Evolutionary conservation across 2,329 filamentous ascomycete species (phyloP).

Genomic region (Microsporum ferrugineum): DNA sequence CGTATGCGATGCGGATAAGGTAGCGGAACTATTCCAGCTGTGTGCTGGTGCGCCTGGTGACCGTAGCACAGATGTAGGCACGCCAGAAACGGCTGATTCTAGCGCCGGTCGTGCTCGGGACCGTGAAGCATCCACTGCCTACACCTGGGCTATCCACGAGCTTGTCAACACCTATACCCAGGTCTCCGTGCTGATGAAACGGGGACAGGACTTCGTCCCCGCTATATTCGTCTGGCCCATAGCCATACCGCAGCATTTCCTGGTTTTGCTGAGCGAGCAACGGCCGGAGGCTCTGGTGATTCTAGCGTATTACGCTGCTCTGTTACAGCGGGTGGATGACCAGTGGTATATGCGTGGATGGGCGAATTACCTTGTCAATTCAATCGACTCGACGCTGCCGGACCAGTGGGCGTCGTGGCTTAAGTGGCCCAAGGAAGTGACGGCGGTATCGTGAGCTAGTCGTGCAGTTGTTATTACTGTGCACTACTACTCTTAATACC

Average conservation of each 20-base stretch:
- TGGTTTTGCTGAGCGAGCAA: constrained; percentile 20
- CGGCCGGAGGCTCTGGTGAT: constrained; percentile 23
- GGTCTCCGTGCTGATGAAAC: constrained; percentile 17
- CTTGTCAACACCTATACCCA: constrained; percentile 23
- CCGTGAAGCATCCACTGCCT: constrained; percentile 19
- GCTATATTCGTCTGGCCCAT: constrained; percentile 23
- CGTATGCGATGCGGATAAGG: constrained; percentile 18
- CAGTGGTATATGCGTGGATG: constrained; percentile 23
- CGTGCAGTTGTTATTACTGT: background rate
- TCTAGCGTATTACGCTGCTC: constrained; percentile 22
- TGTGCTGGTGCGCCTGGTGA: constrained; percentile 9
- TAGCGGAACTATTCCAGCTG: constrained; percentile 21
- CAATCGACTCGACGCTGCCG: constrained; percentile 19
- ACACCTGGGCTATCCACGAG: constrained; percentile 21
- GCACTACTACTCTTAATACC: background rate
- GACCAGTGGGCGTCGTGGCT: constrained; percentile 21
- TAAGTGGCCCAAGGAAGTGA: constrained; percentile 18
- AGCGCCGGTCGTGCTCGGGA: constrained; percentile 7
- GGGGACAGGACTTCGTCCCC: constrained; percentile 20
- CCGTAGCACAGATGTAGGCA: background rate
- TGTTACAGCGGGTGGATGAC: constrained; percentile 20
- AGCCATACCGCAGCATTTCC: constrained; percentile 20
- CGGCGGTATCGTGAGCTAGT: background rate
- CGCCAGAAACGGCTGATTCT: background rate
- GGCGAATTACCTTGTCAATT: constrained; percentile 20